A percentile compares a stretch with the other conserved stretches of the same genome.
phyloP scores from a whole-genome alignment of 164 flowering plant species.

The Cinnamomum micranthum region DNA sequence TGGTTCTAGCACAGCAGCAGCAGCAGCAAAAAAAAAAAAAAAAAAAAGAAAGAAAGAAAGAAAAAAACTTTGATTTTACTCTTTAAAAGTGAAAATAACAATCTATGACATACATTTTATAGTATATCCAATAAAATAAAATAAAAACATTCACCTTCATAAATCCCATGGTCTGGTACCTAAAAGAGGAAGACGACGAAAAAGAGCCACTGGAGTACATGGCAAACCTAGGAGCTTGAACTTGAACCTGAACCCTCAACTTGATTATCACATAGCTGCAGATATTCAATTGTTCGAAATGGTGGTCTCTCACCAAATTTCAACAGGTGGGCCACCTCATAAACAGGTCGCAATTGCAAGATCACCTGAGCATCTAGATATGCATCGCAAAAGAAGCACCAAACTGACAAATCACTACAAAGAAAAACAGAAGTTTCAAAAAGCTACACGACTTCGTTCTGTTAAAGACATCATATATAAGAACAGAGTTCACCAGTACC shows the following conservation, averaged over 20 bases:
- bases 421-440: neutral
- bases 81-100: too few species aligned
- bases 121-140: too few species aligned
- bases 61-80: too few species aligned
- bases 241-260: conserved; percentile 15
- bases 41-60: too few species aligned
- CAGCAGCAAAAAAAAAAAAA: too few species aligned
- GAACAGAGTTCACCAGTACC: conserved; percentile 33
- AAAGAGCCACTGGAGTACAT: too few species aligned
- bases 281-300: conserved; percentile 26
- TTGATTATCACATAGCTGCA: conserved; percentile 7
- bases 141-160: too few species aligned
- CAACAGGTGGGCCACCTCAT: conserved; percentile 65
- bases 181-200: too few species aligned
- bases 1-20: too few species aligned
- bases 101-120: too few species aligned
- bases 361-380: conserved; percentile 83
- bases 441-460: neutral
- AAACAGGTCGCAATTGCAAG: conserved; percentile 47
- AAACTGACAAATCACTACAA: conserved; percentile 86
- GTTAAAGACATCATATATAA: neutral
- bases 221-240: conserved; percentile 12
- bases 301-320: conserved; percentile 82
- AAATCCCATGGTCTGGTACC: too few species aligned
- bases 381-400: conserved; percentile 88